A percentile compares a stretch with the other conserved stretches of the same genome.
These are phyloP conservation scores for Odonthalia washingtoniensis DNA, from an alignment of 31 red algal genomes.

Conservation along the genomic window DNA sequence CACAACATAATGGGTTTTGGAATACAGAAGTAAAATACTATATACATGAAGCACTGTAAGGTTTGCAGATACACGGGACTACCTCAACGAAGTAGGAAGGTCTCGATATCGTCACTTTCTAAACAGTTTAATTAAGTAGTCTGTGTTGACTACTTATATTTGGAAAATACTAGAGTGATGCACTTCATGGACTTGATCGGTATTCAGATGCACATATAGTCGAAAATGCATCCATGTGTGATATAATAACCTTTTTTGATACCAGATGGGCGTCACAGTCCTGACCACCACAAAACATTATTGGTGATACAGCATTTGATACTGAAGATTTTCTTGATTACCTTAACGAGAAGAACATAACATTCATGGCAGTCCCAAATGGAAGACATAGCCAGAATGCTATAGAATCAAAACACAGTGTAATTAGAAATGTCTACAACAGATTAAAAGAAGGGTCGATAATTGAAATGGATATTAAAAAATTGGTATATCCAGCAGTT, in stretches of 20 bases:
- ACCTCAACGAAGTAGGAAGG: not conserved
- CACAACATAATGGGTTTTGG: not conserved
- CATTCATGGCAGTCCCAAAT: not conserved
- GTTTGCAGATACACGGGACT: too few species aligned
- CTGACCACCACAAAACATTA: not conserved
- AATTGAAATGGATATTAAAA: too few species aligned
- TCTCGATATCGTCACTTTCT: too few species aligned
- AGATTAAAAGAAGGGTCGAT: too few species aligned
- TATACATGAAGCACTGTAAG: too few species aligned
- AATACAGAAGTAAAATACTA: not conserved
- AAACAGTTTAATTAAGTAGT: slow-evolving; percentile 4
- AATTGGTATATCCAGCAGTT: too few species aligned
- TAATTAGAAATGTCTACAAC: slow-evolving; percentile 7
- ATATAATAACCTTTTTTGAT: not conserved
- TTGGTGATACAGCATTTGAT: not conserved
- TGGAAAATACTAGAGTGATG: not conserved
- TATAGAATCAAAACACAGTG: slow-evolving; percentile 7
- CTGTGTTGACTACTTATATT: slow-evolving; percentile 15
- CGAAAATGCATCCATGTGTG: not conserved
- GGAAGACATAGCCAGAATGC: slow-evolving; percentile 1
- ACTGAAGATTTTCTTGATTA: not conserved
- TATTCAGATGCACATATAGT: not conserved
- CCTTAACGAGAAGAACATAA: not conserved
- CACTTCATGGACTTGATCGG: slow-evolving; percentile 16
- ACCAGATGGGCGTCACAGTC: not conserved